Evolutionary conservation across 1,284 basidiomycete genomes (phyloP).

Genomic region (Trametes polyzona): DNA sequence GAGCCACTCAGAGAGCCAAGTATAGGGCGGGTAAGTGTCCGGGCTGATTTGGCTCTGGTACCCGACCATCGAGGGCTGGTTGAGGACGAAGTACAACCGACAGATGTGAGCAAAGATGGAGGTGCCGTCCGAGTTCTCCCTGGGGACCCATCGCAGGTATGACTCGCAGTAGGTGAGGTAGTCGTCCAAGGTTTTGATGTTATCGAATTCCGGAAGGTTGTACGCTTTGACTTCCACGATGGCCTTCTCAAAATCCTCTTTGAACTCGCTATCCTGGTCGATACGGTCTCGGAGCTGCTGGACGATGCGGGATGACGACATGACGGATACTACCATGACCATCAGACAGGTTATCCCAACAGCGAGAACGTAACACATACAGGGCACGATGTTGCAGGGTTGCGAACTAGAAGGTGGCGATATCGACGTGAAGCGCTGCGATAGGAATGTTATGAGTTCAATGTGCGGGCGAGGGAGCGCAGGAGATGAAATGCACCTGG

Average conservation of each 20-base stretch:
- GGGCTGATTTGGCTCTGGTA: slow-evolving; percentile 23
- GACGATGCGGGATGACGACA: slow-evolving; percentile 17
- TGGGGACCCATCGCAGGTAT: slow-evolving; percentile 21
- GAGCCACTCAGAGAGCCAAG: slow-evolving; percentile 25
- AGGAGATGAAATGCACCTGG: too few species aligned
- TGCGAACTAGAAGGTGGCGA: too few species aligned
- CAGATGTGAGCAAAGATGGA: slow-evolving; percentile 23
- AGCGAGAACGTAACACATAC: too few species aligned
- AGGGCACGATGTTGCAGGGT: too few species aligned
- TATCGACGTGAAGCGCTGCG: too few species aligned
- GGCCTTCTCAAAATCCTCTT: slow-evolving; percentile 16
- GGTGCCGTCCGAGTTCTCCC: slow-evolving; percentile 17
- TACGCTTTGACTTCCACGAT: slow-evolving; percentile 11
- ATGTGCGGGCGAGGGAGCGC: too few species aligned
- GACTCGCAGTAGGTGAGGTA: slow-evolving; percentile 21
- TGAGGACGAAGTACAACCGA: slow-evolving; percentile 26
- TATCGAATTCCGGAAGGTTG: slow-evolving; percentile 16
- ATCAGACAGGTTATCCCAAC: too few species aligned
- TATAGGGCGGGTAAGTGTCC: slow-evolving; percentile 6
- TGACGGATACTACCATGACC: too few species aligned
- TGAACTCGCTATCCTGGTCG: slow-evolving; percentile 15
- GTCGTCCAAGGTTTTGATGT: slow-evolving; percentile 20
- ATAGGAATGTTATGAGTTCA: too few species aligned
- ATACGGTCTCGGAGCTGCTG: slow-evolving; percentile 18
- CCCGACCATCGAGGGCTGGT: slow-evolving; percentile 13